These are phyloP conservation scores for Ambrosiella xylebori DNA, from an alignment of 2,329 filamentous ascomycete species.

Conservation along the genomic window DNA sequence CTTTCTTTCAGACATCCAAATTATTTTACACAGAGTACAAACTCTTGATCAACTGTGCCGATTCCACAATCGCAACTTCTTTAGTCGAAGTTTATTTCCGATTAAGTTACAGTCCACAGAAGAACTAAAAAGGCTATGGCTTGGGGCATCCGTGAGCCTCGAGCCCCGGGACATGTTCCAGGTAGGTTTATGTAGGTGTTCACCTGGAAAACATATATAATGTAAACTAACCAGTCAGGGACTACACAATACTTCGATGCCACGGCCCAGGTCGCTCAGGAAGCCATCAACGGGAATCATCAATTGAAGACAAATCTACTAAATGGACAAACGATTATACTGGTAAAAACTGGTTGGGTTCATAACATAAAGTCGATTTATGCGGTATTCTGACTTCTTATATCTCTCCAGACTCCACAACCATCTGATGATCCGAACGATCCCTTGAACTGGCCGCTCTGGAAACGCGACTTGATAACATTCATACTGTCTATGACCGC, in stretches of 20 bases:
- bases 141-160: constrained; percentile 57
- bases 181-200: constrained; percentile 29
- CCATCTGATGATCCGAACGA: constrained; percentile 85
- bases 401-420: constrained; percentile 42
- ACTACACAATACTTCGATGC: constrained; percentile 48
- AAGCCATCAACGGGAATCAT: too few relatives aligned
- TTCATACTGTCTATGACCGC: constrained; percentile 60
- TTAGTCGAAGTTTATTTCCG: not conserved
- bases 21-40: too few relatives aligned
- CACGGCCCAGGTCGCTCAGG: too few relatives aligned
- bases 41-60: not conserved
- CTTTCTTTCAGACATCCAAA: too few relatives aligned
- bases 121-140: constrained; percentile 18
- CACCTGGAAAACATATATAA: not conserved
- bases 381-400: not conserved
- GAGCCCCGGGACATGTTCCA: constrained; percentile 50
- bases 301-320: constrained; percentile 54
- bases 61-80: not conserved
- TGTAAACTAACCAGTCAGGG: constrained; percentile 23
- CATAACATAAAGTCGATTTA: not conserved
- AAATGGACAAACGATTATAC: constrained; percentile 52
- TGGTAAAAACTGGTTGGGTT: constrained; percentile 32
- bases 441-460: constrained; percentile 70
- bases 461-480: constrained; percentile 69
- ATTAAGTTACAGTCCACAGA: too few relatives aligned